Conservation (phyloP, 768 basidiomycete species). For the Leccinum rimulosum region DNA sequence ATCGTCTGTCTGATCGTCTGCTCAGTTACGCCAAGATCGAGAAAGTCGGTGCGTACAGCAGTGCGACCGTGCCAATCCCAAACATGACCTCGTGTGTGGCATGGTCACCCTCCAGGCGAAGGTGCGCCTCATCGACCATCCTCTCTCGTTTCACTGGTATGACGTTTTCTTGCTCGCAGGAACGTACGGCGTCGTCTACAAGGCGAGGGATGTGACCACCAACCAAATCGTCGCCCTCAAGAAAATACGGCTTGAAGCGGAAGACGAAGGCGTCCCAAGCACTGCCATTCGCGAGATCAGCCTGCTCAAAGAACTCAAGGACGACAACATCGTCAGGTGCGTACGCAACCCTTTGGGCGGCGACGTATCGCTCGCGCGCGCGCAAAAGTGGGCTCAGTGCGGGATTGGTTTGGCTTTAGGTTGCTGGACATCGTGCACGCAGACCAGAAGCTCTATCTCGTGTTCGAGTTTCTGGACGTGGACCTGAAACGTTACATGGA, state of each 20-base stretch:
- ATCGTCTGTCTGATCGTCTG: slow-evolving; percentile 20
- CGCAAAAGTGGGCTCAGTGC: slow-evolving; percentile 8
- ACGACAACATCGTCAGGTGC: slow-evolving; percentile 93
- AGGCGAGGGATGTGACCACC: slow-evolving; percentile 78
- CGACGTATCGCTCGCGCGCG: background rate
- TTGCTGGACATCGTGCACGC: slow-evolving; percentile 95
- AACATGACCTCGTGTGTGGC: slow-evolving; percentile 16
- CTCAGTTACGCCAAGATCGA: slow-evolving; percentile 93
- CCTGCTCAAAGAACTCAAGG: slow-evolving; percentile 92
- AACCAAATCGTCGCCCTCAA: slow-evolving; percentile 92
- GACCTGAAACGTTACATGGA: slow-evolving; percentile 98
- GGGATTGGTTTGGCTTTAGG: slow-evolving; percentile 39
- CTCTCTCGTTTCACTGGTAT: slow-evolving; percentile 3
- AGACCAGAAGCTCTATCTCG: slow-evolving; percentile 95
- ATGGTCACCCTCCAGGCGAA: slow-evolving; percentile 38
- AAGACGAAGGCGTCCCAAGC: slow-evolving; percentile 97
- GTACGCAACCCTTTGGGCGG: background rate
- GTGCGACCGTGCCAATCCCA: slow-evolving; percentile 3
- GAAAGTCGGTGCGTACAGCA: slow-evolving; percentile 84
- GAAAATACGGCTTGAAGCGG: slow-evolving; percentile 97
- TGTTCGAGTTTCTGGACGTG: slow-evolving; percentile 96
- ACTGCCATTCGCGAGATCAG: slow-evolving; percentile 99
- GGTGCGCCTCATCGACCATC: slow-evolving; percentile 26
- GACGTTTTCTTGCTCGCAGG: slow-evolving; percentile 53
- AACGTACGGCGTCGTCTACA: slow-evolving; percentile 98